A percentile compares a stretch with the other conserved stretches of the same genome.
Evolutionary conservation across 176 grass and related monocot genomes (phyloP).

Genomic region (Zizania latifolia): DNA sequence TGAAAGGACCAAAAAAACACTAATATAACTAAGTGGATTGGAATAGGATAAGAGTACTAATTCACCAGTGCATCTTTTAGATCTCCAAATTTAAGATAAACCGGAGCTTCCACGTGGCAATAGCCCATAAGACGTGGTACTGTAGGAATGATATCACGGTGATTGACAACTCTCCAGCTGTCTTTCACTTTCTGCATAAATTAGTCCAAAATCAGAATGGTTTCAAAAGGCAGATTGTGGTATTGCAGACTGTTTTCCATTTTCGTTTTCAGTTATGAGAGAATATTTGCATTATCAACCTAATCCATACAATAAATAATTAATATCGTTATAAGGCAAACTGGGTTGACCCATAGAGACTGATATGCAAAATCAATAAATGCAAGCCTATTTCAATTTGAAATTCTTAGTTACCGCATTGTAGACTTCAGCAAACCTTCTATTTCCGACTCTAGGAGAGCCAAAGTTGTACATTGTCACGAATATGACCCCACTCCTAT

Average conservation of each 20-base stretch:
- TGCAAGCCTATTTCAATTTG: background rate
- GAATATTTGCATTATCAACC: background rate
- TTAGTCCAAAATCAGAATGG: constrained; percentile 22
- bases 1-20: background rate
- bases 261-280: background rate
- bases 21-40: background rate
- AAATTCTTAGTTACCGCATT: constrained; percentile 67
- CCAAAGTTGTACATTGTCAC: constrained; percentile 97
- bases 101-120: constrained; percentile 85
- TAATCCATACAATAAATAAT: constrained; percentile 1
- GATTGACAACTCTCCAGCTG: constrained; percentile 96
- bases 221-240: background rate
- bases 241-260: background rate
- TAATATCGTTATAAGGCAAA: background rate
- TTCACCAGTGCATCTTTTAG: constrained; percentile 56
- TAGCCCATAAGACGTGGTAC: constrained; percentile 97
- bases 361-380: background rate
- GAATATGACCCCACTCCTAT: constrained; percentile 63
- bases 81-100: constrained; percentile 82
- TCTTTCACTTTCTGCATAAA: constrained; percentile 82
- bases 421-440: constrained; percentile 86
- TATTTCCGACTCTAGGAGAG: constrained; percentile 95
- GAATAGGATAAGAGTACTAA: background rate
- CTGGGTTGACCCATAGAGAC: background rate
- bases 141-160: constrained; percentile 94